Evolutionary conservation across 208 protist species (phyloP).

Genomic region (Vickermania spadyakhi): DNA sequence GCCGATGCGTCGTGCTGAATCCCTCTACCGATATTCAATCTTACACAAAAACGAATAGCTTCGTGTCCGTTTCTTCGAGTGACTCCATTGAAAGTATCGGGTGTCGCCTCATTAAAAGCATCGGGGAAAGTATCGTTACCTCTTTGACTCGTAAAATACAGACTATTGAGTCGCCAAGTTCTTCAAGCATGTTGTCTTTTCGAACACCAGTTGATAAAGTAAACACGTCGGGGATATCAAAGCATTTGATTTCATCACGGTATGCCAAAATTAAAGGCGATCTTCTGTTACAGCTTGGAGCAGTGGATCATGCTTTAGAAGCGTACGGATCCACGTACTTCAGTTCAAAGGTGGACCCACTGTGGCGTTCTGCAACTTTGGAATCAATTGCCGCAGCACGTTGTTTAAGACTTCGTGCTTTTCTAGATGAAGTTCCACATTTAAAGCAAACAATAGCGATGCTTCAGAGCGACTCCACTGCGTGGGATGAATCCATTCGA

Average conservation of each 20-base stretch:
- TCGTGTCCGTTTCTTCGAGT: background rate
- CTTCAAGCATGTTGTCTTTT: background rate
- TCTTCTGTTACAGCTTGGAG: constrained; percentile 52
- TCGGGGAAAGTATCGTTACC: background rate
- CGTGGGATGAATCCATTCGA: constrained; percentile 11
- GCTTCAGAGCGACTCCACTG: constrained; percentile 46
- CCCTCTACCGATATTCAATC: constrained; percentile 12
- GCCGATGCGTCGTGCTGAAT: constrained; percentile 66
- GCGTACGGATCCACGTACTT: constrained; percentile 61
- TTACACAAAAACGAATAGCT: constrained; percentile 9
- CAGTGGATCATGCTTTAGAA: constrained; percentile 34
- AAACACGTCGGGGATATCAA: constrained; percentile 7
- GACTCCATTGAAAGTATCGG: background rate
- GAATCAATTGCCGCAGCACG: constrained; percentile 75
- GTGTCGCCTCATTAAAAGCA: background rate
- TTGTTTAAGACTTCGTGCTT: constrained; percentile 35
- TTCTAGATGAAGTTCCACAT: constrained; percentile 14
- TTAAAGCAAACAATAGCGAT: constrained; percentile 28
- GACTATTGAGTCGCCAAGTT: background rate
- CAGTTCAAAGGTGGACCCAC: constrained; percentile 27
- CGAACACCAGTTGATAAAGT: background rate
- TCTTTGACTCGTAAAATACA: background rate
- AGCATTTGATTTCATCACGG: constrained; percentile 14
- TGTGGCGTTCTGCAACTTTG: constrained; percentile 71
- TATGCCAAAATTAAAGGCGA: constrained; percentile 60